Conservation (phyloP, 495 filamentous ascomycete genomes). For the Penicillium subrubescens region DNA sequence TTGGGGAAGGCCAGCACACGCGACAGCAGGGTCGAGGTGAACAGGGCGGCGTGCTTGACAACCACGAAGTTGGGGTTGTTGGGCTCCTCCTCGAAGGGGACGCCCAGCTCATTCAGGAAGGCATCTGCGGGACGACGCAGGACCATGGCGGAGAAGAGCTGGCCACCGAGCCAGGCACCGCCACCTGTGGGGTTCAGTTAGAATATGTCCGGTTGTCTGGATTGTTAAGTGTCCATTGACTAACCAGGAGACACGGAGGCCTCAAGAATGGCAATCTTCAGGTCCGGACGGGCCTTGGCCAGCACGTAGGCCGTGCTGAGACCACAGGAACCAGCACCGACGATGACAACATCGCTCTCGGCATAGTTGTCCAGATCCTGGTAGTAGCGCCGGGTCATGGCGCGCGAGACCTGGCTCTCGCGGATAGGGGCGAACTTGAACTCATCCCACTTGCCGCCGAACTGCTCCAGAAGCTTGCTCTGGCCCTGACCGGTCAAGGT, state of each 20-base stretch:
- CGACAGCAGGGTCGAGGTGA: slow-evolving; percentile 82
- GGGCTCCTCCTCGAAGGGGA: slow-evolving; percentile 85
- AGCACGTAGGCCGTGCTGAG: slow-evolving; percentile 82
- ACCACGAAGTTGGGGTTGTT: slow-evolving; percentile 83
- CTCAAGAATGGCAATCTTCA: slow-evolving; percentile 91
- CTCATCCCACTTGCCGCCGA: slow-evolving; percentile 69
- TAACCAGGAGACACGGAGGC: slow-evolving; percentile 75
- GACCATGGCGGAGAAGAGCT: slow-evolving; percentile 91
- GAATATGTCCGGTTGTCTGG: neutral
- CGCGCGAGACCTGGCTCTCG: slow-evolving; percentile 86
- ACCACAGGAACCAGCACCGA: slow-evolving; percentile 86
- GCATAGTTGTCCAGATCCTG: slow-evolving; percentile 84
- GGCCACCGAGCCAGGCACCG: slow-evolving; percentile 89
- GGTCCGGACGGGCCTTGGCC: slow-evolving; percentile 79
- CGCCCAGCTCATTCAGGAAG: slow-evolving; percentile 76
- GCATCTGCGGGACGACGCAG: slow-evolving; percentile 88
- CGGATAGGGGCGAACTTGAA: slow-evolving; percentile 86
- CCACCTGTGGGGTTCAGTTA: slow-evolving; percentile 52
- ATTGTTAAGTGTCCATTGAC: slow-evolving; percentile 7
- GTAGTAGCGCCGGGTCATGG: slow-evolving; percentile 92
- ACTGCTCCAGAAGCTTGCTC: slow-evolving; percentile 59
- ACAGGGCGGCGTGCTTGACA: slow-evolving; percentile 90
- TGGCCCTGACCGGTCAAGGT: slow-evolving; percentile 39
- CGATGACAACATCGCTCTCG: slow-evolving; percentile 89
- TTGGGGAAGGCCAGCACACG: slow-evolving; percentile 82